Base-by-base conservation (phyloP, 1,284 basidiomycete genomes). In the Cryptococcus sp. region DNA sequence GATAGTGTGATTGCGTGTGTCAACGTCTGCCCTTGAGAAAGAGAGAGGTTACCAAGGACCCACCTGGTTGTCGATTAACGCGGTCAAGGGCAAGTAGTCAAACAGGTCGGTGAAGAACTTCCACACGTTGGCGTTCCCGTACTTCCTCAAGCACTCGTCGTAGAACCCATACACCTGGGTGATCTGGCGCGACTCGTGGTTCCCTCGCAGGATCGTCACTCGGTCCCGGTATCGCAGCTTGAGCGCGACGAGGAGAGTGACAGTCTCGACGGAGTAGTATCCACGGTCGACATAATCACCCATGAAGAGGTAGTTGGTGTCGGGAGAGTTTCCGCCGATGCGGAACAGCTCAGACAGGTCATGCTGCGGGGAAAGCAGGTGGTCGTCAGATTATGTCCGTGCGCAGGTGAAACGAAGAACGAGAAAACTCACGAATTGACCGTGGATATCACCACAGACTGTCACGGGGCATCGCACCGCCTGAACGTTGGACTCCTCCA, bases 241-340 rank as follows among this genome's bases (percentile, higher is more conserved):
- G 77, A 98, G 84, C 16, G 95, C 92, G 53, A 99, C 93, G 53
- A 99, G 87, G n/a, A 98, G 83, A 18, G 94, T 97, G 66, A 99
- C 94, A 1, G 95, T 98, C 80, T 99, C 95, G 53, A 99, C 96
- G 16, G 92, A 97, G 82, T 98, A 98, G 82, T 98, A 98, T 28
- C 95, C 95, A 72, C 96, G 87, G 82, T 98, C 96, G 67, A 98
- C 96, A 73, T 98, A 98, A 82, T 99, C 95, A 46, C 96, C 96
- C 96, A 99, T 99, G 82, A 99, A 99, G 67, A 99, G 88, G 79
- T 99, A 99, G 80, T 98, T 99, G 62, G 96, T 98, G 80, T 98
- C 96, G 57, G 95, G 96, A 44, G 94, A 98, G 81, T 98, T 98
- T 60, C 95, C 96, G 53, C 96, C 95, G 76, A 99, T 98, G 55